Evolutionary conservation across 1,284 basidiomycete genomes (phyloP).

Genomic region (Melanopsichium pennsylvanicum): DNA sequence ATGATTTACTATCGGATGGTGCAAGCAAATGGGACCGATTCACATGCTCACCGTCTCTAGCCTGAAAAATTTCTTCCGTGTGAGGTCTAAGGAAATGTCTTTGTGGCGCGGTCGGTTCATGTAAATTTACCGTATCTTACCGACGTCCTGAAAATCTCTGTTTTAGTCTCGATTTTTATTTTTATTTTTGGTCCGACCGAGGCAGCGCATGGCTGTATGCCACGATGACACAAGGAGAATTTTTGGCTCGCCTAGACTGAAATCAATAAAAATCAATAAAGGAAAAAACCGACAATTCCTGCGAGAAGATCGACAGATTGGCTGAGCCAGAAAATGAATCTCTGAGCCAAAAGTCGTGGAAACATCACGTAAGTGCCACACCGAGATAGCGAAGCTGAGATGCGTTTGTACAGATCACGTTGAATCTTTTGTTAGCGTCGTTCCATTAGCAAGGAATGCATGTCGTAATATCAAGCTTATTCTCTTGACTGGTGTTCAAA

Average conservation of each 20-base stretch:
- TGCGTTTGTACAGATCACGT: too few relatives aligned
- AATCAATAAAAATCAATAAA: background rate
- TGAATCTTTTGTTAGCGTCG: too few relatives aligned
- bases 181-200: constrained; percentile 20
- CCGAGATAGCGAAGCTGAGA: background rate
- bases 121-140: background rate
- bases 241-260: constrained; percentile 25
- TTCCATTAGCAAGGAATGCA: too few relatives aligned
- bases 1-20: constrained; percentile 1
- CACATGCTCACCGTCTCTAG: constrained; percentile 14
- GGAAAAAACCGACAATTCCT: constrained; percentile 9
- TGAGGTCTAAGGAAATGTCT: too few relatives aligned
- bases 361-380: constrained; percentile 25
- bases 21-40: constrained; percentile 8
- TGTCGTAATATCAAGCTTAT: too few relatives aligned
- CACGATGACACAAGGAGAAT: constrained; percentile 25
- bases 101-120: background rate
- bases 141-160: constrained; percentile 1
- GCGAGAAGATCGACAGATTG: constrained; percentile 22
- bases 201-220: background rate
- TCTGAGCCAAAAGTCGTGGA: background rate
- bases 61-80: too few relatives aligned
- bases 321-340: background rate
- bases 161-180: background rate
- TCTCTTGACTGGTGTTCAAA: too few relatives aligned